phyloP scores from a whole-genome alignment of 257 asterid genomes.

The Scutellaria minor region DNA sequence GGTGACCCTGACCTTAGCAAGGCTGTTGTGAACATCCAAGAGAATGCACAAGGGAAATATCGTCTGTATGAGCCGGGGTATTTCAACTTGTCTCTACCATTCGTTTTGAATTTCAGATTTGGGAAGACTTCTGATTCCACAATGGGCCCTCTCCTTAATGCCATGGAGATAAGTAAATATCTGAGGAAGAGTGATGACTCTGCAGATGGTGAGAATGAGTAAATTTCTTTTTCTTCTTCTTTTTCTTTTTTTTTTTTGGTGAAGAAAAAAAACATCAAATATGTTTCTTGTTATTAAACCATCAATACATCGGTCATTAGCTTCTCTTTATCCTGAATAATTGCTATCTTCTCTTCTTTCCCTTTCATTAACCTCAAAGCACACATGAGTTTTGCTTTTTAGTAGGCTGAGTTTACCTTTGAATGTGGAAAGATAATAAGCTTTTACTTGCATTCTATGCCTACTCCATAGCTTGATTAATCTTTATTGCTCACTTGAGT shows the following conservation, averaged over 20 bases:
- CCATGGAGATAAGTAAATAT: conserved; percentile 91
- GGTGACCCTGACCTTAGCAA: conserved; percentile 81
- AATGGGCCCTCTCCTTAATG: conserved; percentile 88
- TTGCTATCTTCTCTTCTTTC: not conserved
- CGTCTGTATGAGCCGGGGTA: conserved; percentile 95
- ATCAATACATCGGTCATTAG: not conserved
- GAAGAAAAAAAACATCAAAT: not conserved
- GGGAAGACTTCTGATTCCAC: conserved; percentile 81
- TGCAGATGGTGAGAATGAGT: conserved; percentile 67
- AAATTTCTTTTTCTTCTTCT: conserved; percentile 22
- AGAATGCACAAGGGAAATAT: conserved; percentile 86
- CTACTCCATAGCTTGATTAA: conserved; percentile 11
- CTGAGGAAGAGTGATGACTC: conserved; percentile 73
- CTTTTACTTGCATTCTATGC: conserved; percentile 20
- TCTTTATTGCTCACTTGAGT: conserved; percentile 36
- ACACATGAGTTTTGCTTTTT: not conserved
- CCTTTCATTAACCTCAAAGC: conserved; percentile 5
- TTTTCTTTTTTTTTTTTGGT: too few relatives aligned
- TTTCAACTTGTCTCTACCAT: conserved; percentile 80
- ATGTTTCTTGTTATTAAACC: not conserved
- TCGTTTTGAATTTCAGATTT: conserved; percentile 78
- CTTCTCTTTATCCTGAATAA: not conserved
- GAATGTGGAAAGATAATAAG: not conserved
- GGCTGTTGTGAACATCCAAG: conserved; percentile 82
- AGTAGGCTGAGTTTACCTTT: conserved; percentile 16